Evolutionary conservation across 176 grass and related monocot genomes (phyloP), one percentile per base, ranked within the genome.

Genomic region (Neostapfia colusana): DNA sequence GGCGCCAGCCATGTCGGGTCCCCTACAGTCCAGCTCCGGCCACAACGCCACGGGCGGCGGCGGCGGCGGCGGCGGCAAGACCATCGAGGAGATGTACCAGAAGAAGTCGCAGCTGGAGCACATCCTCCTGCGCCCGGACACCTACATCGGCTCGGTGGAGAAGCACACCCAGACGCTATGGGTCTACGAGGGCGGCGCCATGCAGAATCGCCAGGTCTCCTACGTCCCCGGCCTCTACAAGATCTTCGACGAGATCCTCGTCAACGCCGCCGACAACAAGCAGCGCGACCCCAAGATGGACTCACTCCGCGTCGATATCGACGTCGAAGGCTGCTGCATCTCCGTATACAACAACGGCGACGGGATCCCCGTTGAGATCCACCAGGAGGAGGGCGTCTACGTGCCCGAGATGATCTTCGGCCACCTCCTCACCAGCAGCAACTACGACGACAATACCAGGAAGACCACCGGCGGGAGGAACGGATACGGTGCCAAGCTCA

Each of bases 201-300:
- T 99, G 91, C 77, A 68, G 31, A 74, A 78, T 12, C 86, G 91
- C 2, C 16, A 67, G 5, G 66, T 99, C 65, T 60, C 80, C 79
- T 99, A 88, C 83, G 95, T 99, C n/a, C 91, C 91, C 8, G 89
- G 95, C 40, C 77, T 99, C 44, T 99, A 99, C 85, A 95, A 99
- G 80, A 92, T 99, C 82, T 95, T 99, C 68, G 92, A 99, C 72
- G 96, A 99, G 88, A 99, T 99, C 80, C 91, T 99, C 59, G 89
- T 99, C 60, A 95, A 99, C 73, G 92, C 92, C 25, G 96, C 91
- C 1, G 96, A 99, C 81, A 99, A 99, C 81, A 99, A 99, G 85
- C 96, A 99, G 85, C 87, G 96, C 5, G 96, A 99, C 69, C 81
- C 92, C 26, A 77, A 69, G 54, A 99, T 99, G 95, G 67, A 95